Percentiles rank a stretch among this genome's conserved stretches.
Conservation (phyloP, 345 rosid genomes). For the Moringa oleifera region DNA sequence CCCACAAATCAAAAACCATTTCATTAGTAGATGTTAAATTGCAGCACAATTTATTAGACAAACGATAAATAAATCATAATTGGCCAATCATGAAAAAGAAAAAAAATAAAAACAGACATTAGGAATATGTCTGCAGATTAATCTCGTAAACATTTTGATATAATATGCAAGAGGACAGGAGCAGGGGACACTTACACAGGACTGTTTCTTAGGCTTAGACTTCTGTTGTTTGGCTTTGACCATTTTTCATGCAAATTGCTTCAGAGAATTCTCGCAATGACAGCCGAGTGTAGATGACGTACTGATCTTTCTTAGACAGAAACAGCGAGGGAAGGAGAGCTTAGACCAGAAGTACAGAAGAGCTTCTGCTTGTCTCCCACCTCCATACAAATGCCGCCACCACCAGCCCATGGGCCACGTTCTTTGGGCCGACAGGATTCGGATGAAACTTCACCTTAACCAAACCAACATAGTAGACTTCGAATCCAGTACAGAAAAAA, state of each 20-base stretch:
- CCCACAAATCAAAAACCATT: background rate
- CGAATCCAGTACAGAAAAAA: too few relatives aligned
- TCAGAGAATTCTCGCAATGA: too few relatives aligned
- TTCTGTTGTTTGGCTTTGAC: constrained; percentile 71
- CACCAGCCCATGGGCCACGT: too few relatives aligned
- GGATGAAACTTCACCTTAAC: too few relatives aligned
- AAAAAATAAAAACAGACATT: too few relatives aligned
- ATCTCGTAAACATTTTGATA: too few relatives aligned
- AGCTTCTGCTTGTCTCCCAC: too few relatives aligned
- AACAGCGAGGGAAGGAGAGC: too few relatives aligned
- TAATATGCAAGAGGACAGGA: background rate
- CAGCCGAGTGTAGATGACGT: background rate
- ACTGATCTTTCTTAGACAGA: background rate
- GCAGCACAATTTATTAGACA: background rate
- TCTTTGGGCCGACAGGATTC: too few relatives aligned
- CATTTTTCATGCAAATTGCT: constrained; percentile 25
- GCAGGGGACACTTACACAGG: constrained; percentile 33
- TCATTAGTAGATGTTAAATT: background rate
- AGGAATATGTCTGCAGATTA: background rate
- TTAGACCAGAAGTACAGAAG: too few relatives aligned
- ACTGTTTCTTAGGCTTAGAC: constrained; percentile 54
- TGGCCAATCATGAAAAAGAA: background rate
- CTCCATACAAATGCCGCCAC: too few relatives aligned
- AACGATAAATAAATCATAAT: background rate
- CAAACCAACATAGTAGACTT: too few relatives aligned